Evolutionary conservation across 768 basidiomycete species (phyloP).

Genomic region (Tylopilus cervinicoccineus): DNA sequence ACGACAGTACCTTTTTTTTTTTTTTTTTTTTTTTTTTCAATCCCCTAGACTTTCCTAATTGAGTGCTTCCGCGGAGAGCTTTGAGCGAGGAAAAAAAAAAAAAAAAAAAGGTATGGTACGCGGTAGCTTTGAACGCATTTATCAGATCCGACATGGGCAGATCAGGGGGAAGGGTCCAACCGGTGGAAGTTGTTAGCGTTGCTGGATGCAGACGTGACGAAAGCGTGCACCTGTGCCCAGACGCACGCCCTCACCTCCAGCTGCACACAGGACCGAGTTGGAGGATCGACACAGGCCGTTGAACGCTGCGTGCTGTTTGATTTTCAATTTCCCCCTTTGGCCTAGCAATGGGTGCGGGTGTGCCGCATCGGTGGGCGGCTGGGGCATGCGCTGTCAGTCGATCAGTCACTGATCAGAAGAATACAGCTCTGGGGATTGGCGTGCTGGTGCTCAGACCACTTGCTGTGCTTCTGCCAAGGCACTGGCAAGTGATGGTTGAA

Average conservation of each 20-base stretch:
- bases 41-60: background rate
- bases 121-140: slow-evolving; percentile 2
- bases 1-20: slow-evolving; percentile 11
- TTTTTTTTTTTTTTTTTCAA: too few species aligned
- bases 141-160: slow-evolving; percentile 10
- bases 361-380: background rate
- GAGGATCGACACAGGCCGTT: slow-evolving; percentile 2
- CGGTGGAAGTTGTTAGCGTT: background rate
- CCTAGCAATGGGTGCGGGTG: background rate
- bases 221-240: background rate
- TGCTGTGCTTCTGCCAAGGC: background rate
- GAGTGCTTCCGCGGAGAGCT: slow-evolving; percentile 5
- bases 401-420: background rate
- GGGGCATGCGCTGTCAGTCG: background rate
- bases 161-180: background rate
- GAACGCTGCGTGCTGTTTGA: background rate
- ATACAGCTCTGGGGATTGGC: background rate
- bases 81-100: background rate
- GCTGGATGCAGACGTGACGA: background rate
- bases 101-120: too few species aligned
- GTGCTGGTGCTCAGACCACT: background rate
- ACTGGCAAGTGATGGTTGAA: background rate
- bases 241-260: background rate
- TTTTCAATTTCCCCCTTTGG: background rate
- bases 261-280: background rate